Conservation (phyloP, 305 asterid species). For the Fraxinus paxiana region DNA sequence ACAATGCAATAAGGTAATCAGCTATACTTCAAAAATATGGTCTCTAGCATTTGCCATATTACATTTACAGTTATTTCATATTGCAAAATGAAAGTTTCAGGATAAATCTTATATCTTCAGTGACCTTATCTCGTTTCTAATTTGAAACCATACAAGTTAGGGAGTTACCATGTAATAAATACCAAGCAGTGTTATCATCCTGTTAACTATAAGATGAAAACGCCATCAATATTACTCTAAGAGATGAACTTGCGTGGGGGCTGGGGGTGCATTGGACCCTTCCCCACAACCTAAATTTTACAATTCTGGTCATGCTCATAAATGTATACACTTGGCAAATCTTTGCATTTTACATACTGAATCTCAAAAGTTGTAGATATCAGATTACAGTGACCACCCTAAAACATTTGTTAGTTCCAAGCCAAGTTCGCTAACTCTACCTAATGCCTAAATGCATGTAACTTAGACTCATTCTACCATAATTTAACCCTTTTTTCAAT, state of each 20-base stretch:
- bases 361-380: background rate
- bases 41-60: background rate
- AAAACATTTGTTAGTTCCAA: background rate
- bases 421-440: background rate
- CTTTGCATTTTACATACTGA: background rate
- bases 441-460: background rate
- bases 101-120: background rate
- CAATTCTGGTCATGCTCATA: background rate
- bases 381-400: background rate
- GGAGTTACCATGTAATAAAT: background rate
- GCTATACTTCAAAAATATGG: background rate
- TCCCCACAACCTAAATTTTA: background rate
- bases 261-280: background rate
- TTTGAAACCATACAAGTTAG: background rate
- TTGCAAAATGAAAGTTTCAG: background rate
- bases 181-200: background rate
- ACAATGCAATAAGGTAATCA: background rate
- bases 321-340: background rate
- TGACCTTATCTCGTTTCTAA: background rate
- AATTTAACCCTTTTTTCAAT: background rate
- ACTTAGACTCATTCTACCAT: background rate
- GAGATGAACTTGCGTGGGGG: background rate
- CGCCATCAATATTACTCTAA: background rate
- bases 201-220: background rate
- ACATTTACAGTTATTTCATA: background rate